Evolutionary conservation across 306 rosid genomes (phyloP).

Genomic region (Fragaria ananassa): DNA sequence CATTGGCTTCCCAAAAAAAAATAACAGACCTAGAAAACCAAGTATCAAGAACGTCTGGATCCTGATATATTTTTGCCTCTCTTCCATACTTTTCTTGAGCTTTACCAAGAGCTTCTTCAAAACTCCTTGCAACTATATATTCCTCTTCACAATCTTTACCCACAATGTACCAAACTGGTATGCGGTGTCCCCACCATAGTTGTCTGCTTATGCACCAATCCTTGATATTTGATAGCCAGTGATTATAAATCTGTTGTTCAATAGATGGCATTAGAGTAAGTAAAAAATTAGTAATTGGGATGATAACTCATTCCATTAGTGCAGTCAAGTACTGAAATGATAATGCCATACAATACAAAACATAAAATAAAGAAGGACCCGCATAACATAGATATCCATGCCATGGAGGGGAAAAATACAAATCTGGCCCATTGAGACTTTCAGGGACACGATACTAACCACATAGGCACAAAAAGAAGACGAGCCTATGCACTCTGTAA

Average conservation of each 20-base stretch:
- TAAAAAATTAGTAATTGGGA: neutral
- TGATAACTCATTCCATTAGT: neutral
- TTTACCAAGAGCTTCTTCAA: slow-evolving; percentile 69
- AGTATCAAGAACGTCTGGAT: slow-evolving; percentile 96
- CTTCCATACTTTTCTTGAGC: slow-evolving; percentile 72
- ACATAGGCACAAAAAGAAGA: neutral
- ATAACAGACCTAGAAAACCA: slow-evolving; percentile 91
- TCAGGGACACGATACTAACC: neutral
- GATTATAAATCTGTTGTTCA: slow-evolving; percentile 76
- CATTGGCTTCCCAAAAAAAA: neutral
- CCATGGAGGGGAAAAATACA: neutral
- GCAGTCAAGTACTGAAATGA: neutral
- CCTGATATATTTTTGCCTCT: slow-evolving; percentile 81
- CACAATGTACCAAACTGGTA: slow-evolving; percentile 92
- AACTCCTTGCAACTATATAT: slow-evolving; percentile 82
- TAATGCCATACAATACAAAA: neutral
- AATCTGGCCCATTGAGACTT: neutral
- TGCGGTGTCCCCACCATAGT: slow-evolving; percentile 99
- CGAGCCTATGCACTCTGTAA: neutral
- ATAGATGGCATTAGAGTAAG: slow-evolving; percentile 8
- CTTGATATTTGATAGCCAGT: slow-evolving; percentile 93
- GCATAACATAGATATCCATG: neutral
- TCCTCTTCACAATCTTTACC: slow-evolving; percentile 89
- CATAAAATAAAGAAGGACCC: neutral
- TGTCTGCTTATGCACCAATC: slow-evolving; percentile 99